Evolutionary conservation across 2,329 filamentous ascomycete genomes (phyloP).

Genomic region (Penicillium sp.): DNA sequence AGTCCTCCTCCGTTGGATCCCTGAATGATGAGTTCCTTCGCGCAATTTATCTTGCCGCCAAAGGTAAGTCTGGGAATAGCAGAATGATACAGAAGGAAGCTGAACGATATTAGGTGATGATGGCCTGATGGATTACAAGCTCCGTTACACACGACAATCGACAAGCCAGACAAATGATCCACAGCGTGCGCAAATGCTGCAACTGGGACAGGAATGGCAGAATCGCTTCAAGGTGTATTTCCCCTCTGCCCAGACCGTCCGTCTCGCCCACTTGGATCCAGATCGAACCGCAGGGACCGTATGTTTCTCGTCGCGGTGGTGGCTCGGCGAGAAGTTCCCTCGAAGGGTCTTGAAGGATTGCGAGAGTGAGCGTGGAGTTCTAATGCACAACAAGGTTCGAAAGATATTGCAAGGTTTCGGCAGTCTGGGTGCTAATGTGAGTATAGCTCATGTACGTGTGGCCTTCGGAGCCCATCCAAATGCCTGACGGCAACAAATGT

Average conservation of each 20-base stretch:
- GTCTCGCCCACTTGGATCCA: conserved; percentile 53
- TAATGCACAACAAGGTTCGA: conserved; percentile 87
- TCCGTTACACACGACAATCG: conserved; percentile 39
- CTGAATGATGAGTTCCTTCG: conserved; percentile 70
- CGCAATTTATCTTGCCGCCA: conserved; percentile 61
- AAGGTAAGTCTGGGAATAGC: conserved; percentile 46
- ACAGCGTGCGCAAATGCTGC: conserved; percentile 23
- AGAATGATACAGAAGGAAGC: conserved; percentile 1
- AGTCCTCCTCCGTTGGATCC: conserved; percentile 81
- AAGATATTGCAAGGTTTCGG: background rate
- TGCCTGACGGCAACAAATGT: conserved; percentile 31
- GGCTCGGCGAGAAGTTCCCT: conserved; percentile 71
- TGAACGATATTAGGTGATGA: conserved; percentile 47
- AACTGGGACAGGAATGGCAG: conserved; percentile 44
- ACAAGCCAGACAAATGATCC: conserved; percentile 47
- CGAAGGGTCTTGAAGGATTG: conserved; percentile 73
- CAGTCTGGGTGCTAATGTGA: background rate
- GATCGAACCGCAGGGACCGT: conserved; percentile 71
- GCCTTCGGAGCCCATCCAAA: conserved; percentile 26
- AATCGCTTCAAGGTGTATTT: conserved; percentile 76
- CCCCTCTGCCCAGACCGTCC: conserved; percentile 74
- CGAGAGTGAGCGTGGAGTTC: conserved; percentile 68
- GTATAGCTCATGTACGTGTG: conserved; percentile 30
- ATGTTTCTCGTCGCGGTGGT: conserved; percentile 75
- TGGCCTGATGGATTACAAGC: conserved; percentile 49